Percentiles rank a stretch among this genome's conserved stretches.
Evolutionary conservation across 139 green algal genomes (phyloP).

Genomic region (Chlamydomonas applanata): DNA sequence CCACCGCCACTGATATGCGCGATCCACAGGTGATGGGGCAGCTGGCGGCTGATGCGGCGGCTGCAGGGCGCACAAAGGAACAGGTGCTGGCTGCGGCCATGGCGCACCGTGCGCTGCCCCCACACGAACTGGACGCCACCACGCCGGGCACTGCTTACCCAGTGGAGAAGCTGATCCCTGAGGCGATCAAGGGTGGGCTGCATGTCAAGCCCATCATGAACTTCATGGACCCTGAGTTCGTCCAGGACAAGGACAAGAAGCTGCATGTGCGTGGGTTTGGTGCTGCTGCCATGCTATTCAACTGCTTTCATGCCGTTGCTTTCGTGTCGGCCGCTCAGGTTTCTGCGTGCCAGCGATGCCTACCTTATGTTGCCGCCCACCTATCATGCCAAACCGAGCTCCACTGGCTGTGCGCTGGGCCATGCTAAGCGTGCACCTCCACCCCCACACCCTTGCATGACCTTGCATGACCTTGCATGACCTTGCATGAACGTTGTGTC

Average conservation of each 20-base stretch:
- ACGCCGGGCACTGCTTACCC: not conserved
- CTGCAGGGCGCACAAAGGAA: conserved; percentile 10
- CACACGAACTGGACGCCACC: conserved; percentile 14
- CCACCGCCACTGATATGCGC: too few species aligned
- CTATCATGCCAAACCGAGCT: too few species aligned
- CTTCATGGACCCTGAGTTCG: not conserved
- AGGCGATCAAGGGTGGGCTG: conserved; percentile 1
- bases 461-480: too few species aligned
- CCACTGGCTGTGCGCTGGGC: too few species aligned
- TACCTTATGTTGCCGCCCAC: too few species aligned
- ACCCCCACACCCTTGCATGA: too few species aligned
- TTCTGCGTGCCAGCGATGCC: not conserved
- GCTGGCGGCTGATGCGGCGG: not conserved
- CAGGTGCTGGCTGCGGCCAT: not conserved
- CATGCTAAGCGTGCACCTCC: too few species aligned
- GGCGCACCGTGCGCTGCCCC: not conserved
- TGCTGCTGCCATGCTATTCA: not conserved
- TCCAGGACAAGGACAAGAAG: not conserved
- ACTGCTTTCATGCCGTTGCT: too few species aligned
- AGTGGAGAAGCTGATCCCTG: not conserved
- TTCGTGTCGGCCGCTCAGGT: not conserved
- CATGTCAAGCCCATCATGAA: not conserved
- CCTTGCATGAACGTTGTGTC: too few species aligned
- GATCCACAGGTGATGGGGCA: not conserved
- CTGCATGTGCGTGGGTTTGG: not conserved